Base-by-base conservation (phyloP, 2,329 filamentous ascomycete species). In the Arachnomyces sp. region DNA sequence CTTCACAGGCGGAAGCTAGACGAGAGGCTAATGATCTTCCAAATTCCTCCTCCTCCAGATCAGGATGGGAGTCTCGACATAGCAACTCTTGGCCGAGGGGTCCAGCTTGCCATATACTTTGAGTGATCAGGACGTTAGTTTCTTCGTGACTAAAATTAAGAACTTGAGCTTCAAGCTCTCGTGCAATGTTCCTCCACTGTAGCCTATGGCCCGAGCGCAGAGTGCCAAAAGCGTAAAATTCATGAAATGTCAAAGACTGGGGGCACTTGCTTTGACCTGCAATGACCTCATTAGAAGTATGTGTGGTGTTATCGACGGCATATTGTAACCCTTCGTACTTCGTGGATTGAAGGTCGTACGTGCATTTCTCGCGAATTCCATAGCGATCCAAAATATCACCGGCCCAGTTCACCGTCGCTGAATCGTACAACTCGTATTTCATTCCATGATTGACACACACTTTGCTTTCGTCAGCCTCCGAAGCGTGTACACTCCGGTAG, bases 101-200 rank as follows among this genome's bases (percentile, higher is more conserved):
- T 0, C 77, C 72, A 2, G 63, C 62, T 53, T 78, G 70, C 44
- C 67, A 63, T 7, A 67, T 60, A 1, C 65, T 59, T 44, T 82
- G 77, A 2, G 67, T 50, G 1, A 80, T 38, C 0, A 79, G 50
- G 2, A 69, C 46, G 4, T 57, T 57, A 0, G 73, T 72, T 31
- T 76, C 71, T 1, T 59, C 43, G 31, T 71, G 70, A 8, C 68
- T 71, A 28, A 77, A 70, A 33, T 77, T 69, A 0, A 82, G 38
- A 1, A 60, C 60, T 0, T 71, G 68, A 1, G 62, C 57, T 0
- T 58, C 54, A 3, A 82, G 53, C 48, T 80, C 70, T 1, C 63
- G 50, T 0, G 77, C 51, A 3, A 82, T 69, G 39, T 79, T 81
- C 7, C 62, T 50, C 72, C 76, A 82, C 37, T 77, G 73, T 7